A percentile compares a stretch with the other conserved stretches of the same genome.
phyloP scores from a whole-genome alignment of 2,329 filamentous ascomycete species.

The Tricladium varicosporioides region DNA sequence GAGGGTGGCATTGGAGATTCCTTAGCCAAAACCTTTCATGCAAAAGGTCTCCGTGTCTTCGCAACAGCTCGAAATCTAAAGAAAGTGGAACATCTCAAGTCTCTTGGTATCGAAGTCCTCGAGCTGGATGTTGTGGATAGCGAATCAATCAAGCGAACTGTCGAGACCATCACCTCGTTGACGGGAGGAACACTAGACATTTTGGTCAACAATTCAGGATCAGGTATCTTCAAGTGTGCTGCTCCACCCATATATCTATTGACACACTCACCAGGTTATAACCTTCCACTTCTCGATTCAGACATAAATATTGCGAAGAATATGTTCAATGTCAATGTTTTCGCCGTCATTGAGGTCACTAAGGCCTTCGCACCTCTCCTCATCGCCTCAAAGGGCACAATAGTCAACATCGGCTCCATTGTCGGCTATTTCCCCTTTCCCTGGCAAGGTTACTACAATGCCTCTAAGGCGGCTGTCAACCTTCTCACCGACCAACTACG shows the following conservation, averaged over 20 bases:
- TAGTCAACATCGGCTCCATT: constrained; percentile 42
- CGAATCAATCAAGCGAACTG: constrained; percentile 34
- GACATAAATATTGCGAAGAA: constrained; percentile 26
- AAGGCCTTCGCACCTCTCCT: constrained; percentile 28
- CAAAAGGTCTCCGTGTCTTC: constrained; percentile 36
- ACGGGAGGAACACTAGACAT: constrained; percentile 38
- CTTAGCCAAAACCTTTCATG: constrained; percentile 37
- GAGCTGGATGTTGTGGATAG: constrained; percentile 39
- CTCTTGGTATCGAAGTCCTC: constrained; percentile 16
- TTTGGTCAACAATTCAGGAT: constrained; percentile 44
- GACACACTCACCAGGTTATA: constrained; percentile 12
- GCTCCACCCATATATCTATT: constrained; percentile 1
- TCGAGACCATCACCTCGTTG: constrained; percentile 31
- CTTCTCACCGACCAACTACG: constrained; percentile 12
- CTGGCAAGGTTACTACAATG: background rate
- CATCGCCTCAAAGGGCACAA: constrained; percentile 34
- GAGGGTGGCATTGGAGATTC: constrained; percentile 40
- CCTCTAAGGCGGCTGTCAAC: constrained; percentile 2
- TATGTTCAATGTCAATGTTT: constrained; percentile 33
- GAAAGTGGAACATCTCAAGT: constrained; percentile 25
- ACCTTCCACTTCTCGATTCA: constrained; percentile 29
- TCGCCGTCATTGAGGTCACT: constrained; percentile 29
- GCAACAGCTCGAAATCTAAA: constrained; percentile 37
- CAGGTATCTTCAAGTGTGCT: no score
- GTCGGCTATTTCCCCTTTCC: background rate